These are phyloP conservation scores for Dispira parvispora DNA, from an alignment of 192 early-diverging fungal genomes.

Conservation along the genomic window DNA sequence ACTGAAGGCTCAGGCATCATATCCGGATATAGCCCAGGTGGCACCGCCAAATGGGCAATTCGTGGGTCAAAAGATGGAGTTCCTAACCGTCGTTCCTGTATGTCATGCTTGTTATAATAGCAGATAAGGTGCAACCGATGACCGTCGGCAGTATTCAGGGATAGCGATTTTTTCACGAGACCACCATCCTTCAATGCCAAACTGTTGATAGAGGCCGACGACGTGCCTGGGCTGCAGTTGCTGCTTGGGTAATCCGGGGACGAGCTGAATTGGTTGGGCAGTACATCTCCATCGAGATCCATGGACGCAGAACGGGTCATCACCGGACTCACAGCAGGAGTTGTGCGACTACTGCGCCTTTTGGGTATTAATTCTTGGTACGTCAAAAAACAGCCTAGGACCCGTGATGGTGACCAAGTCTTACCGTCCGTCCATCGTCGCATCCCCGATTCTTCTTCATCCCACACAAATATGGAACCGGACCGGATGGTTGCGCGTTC, in stretches of 20 bases:
- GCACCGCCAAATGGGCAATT: constrained; percentile 48
- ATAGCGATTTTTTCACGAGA: constrained; percentile 76
- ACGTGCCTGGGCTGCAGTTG: constrained; percentile 9
- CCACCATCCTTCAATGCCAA: constrained; percentile 53
- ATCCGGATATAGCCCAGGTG: constrained; percentile 75
- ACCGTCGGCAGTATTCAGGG: constrained; percentile 61
- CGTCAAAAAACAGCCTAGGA: constrained; percentile 74
- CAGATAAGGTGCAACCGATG: constrained; percentile 76
- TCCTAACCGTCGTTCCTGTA: constrained; percentile 39
- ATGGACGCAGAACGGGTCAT: constrained; percentile 23
- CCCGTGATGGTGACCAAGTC: constrained; percentile 75
- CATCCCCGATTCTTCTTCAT: constrained; percentile 82
- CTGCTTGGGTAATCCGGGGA: constrained; percentile 12
- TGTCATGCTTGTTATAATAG: constrained; percentile 76
- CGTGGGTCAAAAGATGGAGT: constrained; percentile 48
- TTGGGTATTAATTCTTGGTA: constrained; percentile 71
- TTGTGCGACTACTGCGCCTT: constrained; percentile 30
- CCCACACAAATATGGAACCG: constrained; percentile 81
- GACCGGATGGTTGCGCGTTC: constrained; percentile 68
- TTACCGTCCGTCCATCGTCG: constrained; percentile 85
- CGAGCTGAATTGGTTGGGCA: no score
- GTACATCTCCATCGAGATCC: neutral
- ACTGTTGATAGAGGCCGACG: constrained; percentile 16
- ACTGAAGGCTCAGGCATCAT: constrained; percentile 26
- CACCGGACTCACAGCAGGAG: constrained; percentile 18